Evolutionary conservation across 768 basidiomycete species (phyloP).

Genomic region (Agrocybe pediades): DNA sequence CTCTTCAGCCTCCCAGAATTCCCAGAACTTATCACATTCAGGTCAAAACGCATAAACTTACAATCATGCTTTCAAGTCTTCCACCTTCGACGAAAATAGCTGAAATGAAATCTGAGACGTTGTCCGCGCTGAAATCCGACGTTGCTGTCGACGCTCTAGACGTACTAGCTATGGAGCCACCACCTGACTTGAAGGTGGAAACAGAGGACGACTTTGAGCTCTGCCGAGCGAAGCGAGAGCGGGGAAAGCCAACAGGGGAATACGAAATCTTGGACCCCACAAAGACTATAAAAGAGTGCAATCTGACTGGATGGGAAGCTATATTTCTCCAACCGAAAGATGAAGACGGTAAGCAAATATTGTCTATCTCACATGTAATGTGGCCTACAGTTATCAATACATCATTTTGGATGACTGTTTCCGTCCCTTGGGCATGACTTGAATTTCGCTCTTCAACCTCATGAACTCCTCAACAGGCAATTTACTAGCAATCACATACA

Average conservation of each 20-base stretch:
- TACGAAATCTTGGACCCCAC: constrained; percentile 55
- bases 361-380: neutral
- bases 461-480: constrained; percentile 37
- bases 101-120: constrained; percentile 61
- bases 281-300: constrained; percentile 46
- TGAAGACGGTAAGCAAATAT: constrained; percentile 50
- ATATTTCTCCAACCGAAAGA: constrained; percentile 71
- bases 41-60: constrained; percentile 75
- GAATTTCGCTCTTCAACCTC: constrained; percentile 14
- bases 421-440: neutral
- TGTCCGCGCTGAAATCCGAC: constrained; percentile 59
- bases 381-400: constrained; percentile 3
- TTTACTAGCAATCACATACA: constrained; percentile 59
- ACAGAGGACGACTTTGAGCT: constrained; percentile 60
- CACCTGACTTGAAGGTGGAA: constrained; percentile 22
- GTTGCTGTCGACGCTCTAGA: constrained; percentile 38
- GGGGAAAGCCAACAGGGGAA: constrained; percentile 48
- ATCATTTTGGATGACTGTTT: constrained; percentile 1
- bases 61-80: constrained; percentile 56
- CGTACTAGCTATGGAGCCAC: constrained; percentile 24
- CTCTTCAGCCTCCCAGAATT: constrained; percentile 48
- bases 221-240: constrained; percentile 53
- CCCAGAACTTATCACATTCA: constrained; percentile 66
- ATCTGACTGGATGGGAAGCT: constrained; percentile 64
- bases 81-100: constrained; percentile 55